Base-by-base conservation (phyloP, 192 early-diverging fungal species). In the Coemansia sp. region DNA sequence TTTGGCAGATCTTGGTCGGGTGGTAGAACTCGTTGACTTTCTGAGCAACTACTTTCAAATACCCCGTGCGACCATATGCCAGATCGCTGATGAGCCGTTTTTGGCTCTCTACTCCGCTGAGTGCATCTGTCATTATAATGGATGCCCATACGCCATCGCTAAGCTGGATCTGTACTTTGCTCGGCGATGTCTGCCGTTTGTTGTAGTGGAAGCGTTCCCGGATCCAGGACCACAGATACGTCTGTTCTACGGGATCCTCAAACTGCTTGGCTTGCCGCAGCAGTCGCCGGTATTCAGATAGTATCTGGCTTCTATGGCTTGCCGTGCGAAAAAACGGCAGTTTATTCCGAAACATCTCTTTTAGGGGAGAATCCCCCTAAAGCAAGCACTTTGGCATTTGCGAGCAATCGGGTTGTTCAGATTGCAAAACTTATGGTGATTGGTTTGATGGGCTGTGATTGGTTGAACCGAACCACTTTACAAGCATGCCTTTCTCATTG, bases 201-300 rank as follows among this genome's bases (percentile, higher is more conserved):
- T 70, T 65, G 53, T 55, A 46, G 53, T 70, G 78, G 50, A 73
- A 80, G 15, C 78, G 67, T 37, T 80, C 78, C 14, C 78, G 67
- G 31, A 73, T 60, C 78, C 78, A 80, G 14, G 67, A 70, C 49
- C 57, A 55, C 57, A 80, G 53, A 36, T 80, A 80, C 28, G 49
- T 59, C 6, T 55, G 55, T 42, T 80, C 66, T 0, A 80, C 64
- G 1, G 71, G 63, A 35, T 80, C 63, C 3, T 30, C 28, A 15
- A 73, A 70, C 39, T 45, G 55, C 19, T 58, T 31, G 13, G 61
- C 28, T 15, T 55, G 63, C 1, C 57, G 57, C 7, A 80, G 67
- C 36, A 80, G 48, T 1, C 43, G 39, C 10, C 63, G 63, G 58
- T 73, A 74, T 20, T 58, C 42, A 12, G 20, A 23, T 1, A 61